A percentile compares a stretch with the other conserved stretches of the same genome.
These are phyloP conservation scores for Xylaria scruposa DNA, from an alignment of 495 filamentous ascomycete genomes.

Conservation along the genomic window DNA sequence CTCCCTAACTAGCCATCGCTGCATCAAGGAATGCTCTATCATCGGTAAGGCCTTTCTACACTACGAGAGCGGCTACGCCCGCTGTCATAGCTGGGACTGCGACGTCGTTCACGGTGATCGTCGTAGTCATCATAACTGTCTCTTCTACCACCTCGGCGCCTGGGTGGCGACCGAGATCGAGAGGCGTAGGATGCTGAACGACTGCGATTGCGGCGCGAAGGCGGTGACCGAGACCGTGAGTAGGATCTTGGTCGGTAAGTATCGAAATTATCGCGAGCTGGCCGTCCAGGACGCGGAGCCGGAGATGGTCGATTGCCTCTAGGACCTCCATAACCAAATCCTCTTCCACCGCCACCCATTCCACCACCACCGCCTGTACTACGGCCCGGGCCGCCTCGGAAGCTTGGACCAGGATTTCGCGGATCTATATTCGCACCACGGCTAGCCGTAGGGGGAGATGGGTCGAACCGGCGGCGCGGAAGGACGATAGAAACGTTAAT, in stretches of 20 bases:
- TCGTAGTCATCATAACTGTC: conserved; percentile 49
- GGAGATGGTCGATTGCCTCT: conserved; percentile 49
- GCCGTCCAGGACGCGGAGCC: conserved; percentile 47
- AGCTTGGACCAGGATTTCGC: conserved; percentile 49
- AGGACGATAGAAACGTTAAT: conserved; percentile 95
- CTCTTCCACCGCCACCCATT: conserved; percentile 40
- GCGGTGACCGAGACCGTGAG: conserved; percentile 63
- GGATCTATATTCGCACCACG: conserved; percentile 58
- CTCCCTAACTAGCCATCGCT: not conserved
- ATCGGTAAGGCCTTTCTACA: conserved; percentile 36
- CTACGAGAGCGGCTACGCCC: conserved; percentile 39
- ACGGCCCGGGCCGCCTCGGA: conserved; percentile 33
- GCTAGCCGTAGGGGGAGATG: conserved; percentile 55
- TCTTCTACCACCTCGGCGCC: conserved; percentile 46
- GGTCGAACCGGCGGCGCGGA: conserved; percentile 72
- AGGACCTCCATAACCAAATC: conserved; percentile 33
- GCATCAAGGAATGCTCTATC: not conserved
- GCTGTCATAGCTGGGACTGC: conserved; percentile 49
- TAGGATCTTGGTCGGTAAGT: conserved; percentile 60
- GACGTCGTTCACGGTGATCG: conserved; percentile 52
- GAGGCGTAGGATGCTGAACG: conserved; percentile 39
- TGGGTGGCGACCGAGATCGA: conserved; percentile 37
- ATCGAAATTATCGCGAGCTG: conserved; percentile 55
- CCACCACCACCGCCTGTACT: conserved; percentile 37
- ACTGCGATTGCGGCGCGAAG: conserved; percentile 52